Evolutionary conservation across 2,329 filamentous ascomycete species (phyloP), one percentile per base, ranked within the genome.

Genomic region (Bisporella sp.): DNA sequence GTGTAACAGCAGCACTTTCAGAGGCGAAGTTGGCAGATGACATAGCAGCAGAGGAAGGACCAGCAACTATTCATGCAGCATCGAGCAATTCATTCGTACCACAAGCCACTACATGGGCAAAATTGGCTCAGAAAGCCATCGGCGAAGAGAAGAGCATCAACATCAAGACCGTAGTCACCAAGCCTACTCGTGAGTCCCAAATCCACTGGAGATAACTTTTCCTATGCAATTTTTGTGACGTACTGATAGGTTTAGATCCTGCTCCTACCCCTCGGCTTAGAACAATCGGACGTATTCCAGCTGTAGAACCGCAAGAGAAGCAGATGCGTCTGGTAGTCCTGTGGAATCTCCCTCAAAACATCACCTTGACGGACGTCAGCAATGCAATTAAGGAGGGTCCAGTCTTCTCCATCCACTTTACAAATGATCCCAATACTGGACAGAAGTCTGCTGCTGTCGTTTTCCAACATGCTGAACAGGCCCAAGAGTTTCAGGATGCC

Each of bases 381-480:
- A 49, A 64, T 32, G 62, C 61, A 2, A 50, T 66, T 5, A 37
- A 46, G 21, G 62, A 65, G 53, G 63, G 63, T 1, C 56, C 62
- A 1, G 9, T 66, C 7, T 52, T 57, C 21, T 12, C n/a, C 12
- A 64, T 66, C 40, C 50, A 52, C 6, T 62, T 66, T 42, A 60
- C 60, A 12, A 33, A 48, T 6, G 57, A 66, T 44, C 47, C 49
- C 1, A 54, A 60, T 1, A 53, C 52, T 9, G 46, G 52, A 5
- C 48, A 44, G 6, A 56, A 57, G 1, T 64, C 51, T 31, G 56
- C 51, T 6, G 61, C 61, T 11, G 50, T 66, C 12, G 54, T 65
- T 3, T 66, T 66, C 51, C 62, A 62, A 33, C 40, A 55, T 39
- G 57, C 61, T 4, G 12, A 29, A 0, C 55, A 64, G 21, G 62